These are phyloP conservation scores for Starmerella sp. DNA, from an alignment of 805 yeast genomes.

Conservation along the genomic window DNA sequence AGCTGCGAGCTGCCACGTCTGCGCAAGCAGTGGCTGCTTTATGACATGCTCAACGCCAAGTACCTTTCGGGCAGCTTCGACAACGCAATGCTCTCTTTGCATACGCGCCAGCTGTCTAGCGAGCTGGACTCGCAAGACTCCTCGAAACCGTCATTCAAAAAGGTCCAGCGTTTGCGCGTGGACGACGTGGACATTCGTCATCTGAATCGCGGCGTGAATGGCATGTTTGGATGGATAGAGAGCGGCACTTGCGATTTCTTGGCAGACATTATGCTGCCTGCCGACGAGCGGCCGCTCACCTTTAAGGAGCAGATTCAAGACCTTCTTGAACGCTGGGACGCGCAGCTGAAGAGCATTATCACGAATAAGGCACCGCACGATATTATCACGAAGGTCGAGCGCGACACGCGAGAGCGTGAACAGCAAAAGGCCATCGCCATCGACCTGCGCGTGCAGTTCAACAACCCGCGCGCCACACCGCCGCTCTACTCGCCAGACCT, in stretches of 20 bases:
- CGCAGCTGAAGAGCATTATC: slow-evolving; percentile 16
- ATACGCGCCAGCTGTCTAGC: slow-evolving; percentile 49
- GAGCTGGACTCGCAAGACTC: slow-evolving; percentile 30
- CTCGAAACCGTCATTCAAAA: slow-evolving; percentile 13
- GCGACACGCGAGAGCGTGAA: slow-evolving; percentile 23
- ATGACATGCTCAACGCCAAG: slow-evolving; percentile 74
- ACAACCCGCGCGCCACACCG: slow-evolving; percentile 77
- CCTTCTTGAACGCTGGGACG: slow-evolving; percentile 34
- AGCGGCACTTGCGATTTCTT: slow-evolving; percentile 85
- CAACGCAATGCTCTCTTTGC: slow-evolving; percentile 83
- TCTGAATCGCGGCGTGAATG: slow-evolving; percentile 70
- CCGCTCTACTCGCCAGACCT: slow-evolving; percentile 82
- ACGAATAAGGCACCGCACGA: slow-evolving; percentile 14
- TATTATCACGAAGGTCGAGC: slow-evolving; percentile 27
- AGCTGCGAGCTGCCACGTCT: slow-evolving; percentile 68
- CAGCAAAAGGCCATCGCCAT: slow-evolving; percentile 53
- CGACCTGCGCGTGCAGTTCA: slow-evolving; percentile 67
- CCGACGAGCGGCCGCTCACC: slow-evolving; percentile 47
- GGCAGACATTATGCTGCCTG: slow-evolving; percentile 75
- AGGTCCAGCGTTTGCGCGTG: slow-evolving; percentile 61
- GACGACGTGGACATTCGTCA: slow-evolving; percentile 83
- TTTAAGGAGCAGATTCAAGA: slow-evolving; percentile 30
- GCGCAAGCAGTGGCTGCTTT: slow-evolving; percentile 87
- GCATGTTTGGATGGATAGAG: slow-evolving; percentile 97
- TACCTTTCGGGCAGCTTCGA: slow-evolving; percentile 86